These are phyloP conservation scores for Ogataea hybrid DNA, from an alignment of 1,139 yeast genomes.

Conservation along the genomic window DNA sequence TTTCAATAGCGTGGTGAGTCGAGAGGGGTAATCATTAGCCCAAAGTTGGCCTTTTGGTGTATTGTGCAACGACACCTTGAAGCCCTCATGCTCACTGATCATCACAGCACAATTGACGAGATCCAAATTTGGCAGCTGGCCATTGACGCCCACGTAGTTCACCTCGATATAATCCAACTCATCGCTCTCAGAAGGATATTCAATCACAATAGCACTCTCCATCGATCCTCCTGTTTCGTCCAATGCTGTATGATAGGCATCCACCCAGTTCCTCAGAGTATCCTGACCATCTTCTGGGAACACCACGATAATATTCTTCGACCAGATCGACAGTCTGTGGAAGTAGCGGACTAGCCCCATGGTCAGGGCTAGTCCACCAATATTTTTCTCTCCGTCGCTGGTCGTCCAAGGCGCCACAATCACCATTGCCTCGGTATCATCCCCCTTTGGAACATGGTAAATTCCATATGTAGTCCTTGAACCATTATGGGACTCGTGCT, in stretches of 20 bases:
- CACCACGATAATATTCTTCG: slow-evolving; percentile 86
- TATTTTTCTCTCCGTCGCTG: slow-evolving; percentile 56
- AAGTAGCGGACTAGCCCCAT: slow-evolving; percentile 78
- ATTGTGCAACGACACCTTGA: slow-evolving; percentile 66
- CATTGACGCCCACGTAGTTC: slow-evolving; percentile 85
- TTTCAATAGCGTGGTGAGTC: slow-evolving; percentile 57
- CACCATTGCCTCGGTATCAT: slow-evolving; percentile 94
- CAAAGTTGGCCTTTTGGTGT: slow-evolving; percentile 46
- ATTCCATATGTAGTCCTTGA: slow-evolving; percentile 64
- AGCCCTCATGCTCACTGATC: slow-evolving; percentile 71
- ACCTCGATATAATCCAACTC: slow-evolving; percentile 73
- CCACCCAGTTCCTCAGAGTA: slow-evolving; percentile 85
- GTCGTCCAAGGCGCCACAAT: slow-evolving; percentile 83
- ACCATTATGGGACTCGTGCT: slow-evolving; percentile 21
- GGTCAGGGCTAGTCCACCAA: slow-evolving; percentile 77
- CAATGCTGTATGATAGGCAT: slow-evolving; percentile 84
- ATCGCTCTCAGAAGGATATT: slow-evolving; percentile 68
- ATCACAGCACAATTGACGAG: slow-evolving; percentile 75
- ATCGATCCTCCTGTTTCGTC: slow-evolving; percentile 94
- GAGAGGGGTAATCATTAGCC: slow-evolving; percentile 46
- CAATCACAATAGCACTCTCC: slow-evolving; percentile 87
- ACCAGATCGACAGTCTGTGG: slow-evolving; percentile 88
- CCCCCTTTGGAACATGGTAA: slow-evolving; percentile 92
- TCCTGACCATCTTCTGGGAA: slow-evolving; percentile 70
- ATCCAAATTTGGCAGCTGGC: slow-evolving; percentile 93